These are phyloP conservation scores for Cystofilobasidium ferigula DNA, from an alignment of 768 basidiomycete species.

Conservation along the genomic window DNA sequence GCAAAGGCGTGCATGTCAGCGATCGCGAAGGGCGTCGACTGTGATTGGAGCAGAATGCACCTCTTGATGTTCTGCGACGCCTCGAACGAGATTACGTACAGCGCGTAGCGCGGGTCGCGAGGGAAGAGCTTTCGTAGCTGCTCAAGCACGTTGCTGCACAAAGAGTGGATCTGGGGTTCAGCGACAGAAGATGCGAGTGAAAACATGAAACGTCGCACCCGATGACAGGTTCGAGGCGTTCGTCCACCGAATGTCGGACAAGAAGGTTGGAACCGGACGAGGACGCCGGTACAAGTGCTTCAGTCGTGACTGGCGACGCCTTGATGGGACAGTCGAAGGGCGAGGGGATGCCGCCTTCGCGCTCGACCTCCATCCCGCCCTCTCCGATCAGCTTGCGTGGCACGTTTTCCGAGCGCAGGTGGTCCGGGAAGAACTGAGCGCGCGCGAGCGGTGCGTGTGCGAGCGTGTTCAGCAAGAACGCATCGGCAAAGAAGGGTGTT, in stretches of 20 bases:
- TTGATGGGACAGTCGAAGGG: conserved; percentile 35
- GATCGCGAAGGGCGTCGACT: neutral
- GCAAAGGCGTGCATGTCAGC: neutral
- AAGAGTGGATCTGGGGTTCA: too few relatives aligned
- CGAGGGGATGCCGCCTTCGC: conserved; percentile 23
- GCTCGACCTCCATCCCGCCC: conserved; percentile 37
- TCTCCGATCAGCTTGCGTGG: conserved; percentile 32
- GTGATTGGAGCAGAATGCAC: conserved; percentile 24
- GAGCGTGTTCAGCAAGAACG: conserved; percentile 32
- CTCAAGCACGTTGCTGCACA: conserved; percentile 29
- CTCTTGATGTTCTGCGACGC: conserved; percentile 30
- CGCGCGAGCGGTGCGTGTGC: neutral
- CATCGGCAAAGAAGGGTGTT: conserved; percentile 34
- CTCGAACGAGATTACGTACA: conserved; percentile 38
- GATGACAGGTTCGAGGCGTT: neutral
- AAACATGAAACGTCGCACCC: neutral
- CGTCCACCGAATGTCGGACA: neutral
- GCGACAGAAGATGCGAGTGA: neutral
- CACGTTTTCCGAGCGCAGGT: neutral
- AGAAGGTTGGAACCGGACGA: conserved; percentile 30
- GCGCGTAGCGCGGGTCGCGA: conserved; percentile 34
- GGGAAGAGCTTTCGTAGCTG: conserved; percentile 29
- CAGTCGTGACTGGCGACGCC: conserved; percentile 30
- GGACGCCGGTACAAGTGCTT: conserved; percentile 28
- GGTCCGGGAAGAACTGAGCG: conserved; percentile 11